A percentile compares a stretch with the other conserved stretches of the same genome.
phyloP scores from a whole-genome alignment of 352 stramenopile genomes.

The Phytophthora aleatoria region DNA sequence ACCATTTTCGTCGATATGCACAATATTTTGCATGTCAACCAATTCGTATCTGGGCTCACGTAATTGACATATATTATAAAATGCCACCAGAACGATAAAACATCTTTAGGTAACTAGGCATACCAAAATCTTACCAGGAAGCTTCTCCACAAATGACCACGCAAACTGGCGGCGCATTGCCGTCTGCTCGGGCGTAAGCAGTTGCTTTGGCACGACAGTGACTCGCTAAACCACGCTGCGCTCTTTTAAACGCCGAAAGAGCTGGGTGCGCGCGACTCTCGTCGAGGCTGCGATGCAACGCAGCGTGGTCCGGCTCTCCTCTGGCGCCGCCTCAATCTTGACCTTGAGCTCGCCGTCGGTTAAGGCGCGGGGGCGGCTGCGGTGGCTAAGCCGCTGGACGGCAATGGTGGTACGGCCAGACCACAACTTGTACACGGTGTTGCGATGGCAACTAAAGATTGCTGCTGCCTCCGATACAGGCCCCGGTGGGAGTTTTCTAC shows the following conservation, averaged over 20 bases:
- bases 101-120: neutral
- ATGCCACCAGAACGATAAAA: neutral
- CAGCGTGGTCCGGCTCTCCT: constrained; percentile 1
- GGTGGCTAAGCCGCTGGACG: constrained; percentile 3
- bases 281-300: constrained; percentile 2
- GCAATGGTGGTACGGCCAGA: neutral
- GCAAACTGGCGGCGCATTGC: neutral
- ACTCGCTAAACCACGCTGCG: neutral
- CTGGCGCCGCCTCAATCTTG: neutral
- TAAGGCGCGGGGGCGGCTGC: neutral
- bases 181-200: neutral
- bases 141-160: neutral
- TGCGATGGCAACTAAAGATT: constrained; percentile 2
- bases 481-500: neutral
- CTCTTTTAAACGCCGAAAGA: constrained; percentile 11
- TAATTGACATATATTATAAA: neutral
- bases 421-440: constrained; percentile 2
- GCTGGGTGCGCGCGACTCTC: constrained; percentile 1
- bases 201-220: constrained; percentile 3
- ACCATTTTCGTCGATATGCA: constrained; percentile 12
- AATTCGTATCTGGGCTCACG: neutral
- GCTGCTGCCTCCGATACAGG: neutral
- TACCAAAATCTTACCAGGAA: neutral
- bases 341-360: neutral
- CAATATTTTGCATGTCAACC: neutral